Conservation (phyloP, 2,329 filamentous ascomycete species). For the Talaromyces sp. region DNA sequence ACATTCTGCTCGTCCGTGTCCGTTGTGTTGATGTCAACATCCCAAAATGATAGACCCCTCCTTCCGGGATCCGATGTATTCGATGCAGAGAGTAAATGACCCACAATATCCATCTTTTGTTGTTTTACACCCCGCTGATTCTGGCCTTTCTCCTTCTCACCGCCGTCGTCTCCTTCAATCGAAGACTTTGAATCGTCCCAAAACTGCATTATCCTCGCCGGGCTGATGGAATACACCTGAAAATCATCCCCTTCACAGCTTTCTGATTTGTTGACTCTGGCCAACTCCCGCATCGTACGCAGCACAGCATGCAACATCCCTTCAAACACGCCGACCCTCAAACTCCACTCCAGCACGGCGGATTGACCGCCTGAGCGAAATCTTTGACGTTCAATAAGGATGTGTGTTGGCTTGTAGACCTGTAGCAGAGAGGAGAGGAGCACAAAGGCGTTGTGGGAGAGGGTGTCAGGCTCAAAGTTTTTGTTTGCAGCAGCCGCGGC, state of each 20-base stretch:
- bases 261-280: neutral
- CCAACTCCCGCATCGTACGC: constrained; percentile 51
- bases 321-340: constrained; percentile 78
- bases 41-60: neutral
- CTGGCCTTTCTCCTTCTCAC: constrained; percentile 21
- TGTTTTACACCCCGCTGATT: constrained; percentile 35
- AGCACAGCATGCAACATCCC: constrained; percentile 74
- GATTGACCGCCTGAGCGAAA: constrained; percentile 62
- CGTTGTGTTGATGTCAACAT: neutral
- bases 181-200: constrained; percentile 36
- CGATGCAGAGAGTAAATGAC: constrained; percentile 17
- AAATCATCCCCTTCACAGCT: constrained; percentile 41
- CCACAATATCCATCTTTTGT: constrained; percentile 62
- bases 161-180: constrained; percentile 4
- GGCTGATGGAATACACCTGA: constrained; percentile 51
- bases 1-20: neutral
- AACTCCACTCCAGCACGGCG: constrained; percentile 75
- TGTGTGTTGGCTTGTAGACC: constrained; percentile 58
- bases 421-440: constrained; percentile 52
- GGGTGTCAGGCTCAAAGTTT: constrained; percentile 51
- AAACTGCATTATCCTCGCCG: constrained; percentile 55
- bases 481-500: constrained; percentile 8
- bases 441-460: constrained; percentile 56
- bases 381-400: constrained; percentile 67
- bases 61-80: too few relatives aligned